A percentile compares a stretch with the other conserved stretches of the same genome.
Conservation (phyloP, 2,329 filamentous ascomycete genomes). For the Intubia oerlemansii region DNA sequence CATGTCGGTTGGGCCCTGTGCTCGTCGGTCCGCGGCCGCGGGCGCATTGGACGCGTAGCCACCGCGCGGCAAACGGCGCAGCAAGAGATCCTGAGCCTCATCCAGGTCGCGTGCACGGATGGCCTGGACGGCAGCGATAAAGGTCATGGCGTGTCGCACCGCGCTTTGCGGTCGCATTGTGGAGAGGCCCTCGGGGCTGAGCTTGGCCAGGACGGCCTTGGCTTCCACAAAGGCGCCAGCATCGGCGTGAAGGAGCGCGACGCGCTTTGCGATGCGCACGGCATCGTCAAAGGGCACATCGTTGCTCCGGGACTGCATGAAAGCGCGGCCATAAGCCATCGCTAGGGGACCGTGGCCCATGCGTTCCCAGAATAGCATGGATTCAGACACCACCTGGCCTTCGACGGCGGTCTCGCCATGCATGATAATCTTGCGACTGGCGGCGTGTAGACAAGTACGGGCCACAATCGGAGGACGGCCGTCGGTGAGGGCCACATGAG, state of each 20-base stretch:
- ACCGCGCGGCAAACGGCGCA: conserved; percentile 4
- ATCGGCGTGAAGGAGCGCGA: conserved; percentile 43
- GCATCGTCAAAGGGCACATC: conserved; percentile 48
- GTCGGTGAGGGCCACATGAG: conserved; percentile 5
- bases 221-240: conserved; percentile 53
- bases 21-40: background rate
- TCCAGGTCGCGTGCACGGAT: conserved; percentile 4
- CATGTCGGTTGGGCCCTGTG: conserved; percentile 17
- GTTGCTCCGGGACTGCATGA: conserved; percentile 48
- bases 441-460: conserved; percentile 4
- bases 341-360: conserved; percentile 41
- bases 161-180: conserved; percentile 4
- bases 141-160: conserved; percentile 4
- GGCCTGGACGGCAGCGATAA: conserved; percentile 5
- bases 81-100: conserved; percentile 7
- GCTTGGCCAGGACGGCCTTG: conserved; percentile 22
- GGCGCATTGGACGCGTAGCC: conserved; percentile 4
- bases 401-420: conserved; percentile 4
- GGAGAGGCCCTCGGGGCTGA: conserved; percentile 8
- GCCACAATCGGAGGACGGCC: conserved; percentile 5
- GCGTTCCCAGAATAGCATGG: conserved; percentile 53
- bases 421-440: conserved; percentile 2
- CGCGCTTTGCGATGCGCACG: conserved; percentile 51
- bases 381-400: conserved; percentile 5
- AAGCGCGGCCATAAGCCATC: conserved; percentile 44